These are phyloP conservation scores for Micromonas pusilla DNA, from an alignment of 139 green algal genomes.

Conservation along the genomic window DNA sequence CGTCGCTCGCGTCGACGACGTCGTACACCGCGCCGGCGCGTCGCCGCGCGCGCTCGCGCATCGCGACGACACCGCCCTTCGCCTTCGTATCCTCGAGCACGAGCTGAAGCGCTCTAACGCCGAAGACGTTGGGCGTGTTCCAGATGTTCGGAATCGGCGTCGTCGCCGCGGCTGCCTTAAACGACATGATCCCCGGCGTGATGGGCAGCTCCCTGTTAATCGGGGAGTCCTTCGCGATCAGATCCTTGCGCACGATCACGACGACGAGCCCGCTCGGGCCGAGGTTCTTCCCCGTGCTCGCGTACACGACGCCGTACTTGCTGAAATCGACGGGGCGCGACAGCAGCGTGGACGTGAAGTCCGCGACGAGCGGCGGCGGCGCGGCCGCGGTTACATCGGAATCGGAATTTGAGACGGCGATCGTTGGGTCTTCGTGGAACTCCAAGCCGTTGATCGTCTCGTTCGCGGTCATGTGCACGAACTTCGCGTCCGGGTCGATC, in stretches of 20 bases:
- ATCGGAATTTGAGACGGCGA: no score
- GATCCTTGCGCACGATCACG: slow-evolving; percentile 37
- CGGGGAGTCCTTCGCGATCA: slow-evolving; percentile 18
- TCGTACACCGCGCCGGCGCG: slow-evolving; percentile 31
- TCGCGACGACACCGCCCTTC: slow-evolving; percentile 26
- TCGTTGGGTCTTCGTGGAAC: slow-evolving; percentile 67
- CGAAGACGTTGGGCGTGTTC: slow-evolving; percentile 41
- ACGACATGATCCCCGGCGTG: slow-evolving; percentile 30
- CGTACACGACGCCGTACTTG: slow-evolving; percentile 59
- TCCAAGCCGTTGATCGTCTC: slow-evolving; percentile 93
- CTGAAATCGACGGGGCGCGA: slow-evolving; percentile 83
- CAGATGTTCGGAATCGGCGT: slow-evolving; percentile 29
- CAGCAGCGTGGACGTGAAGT: slow-evolving; percentile 90
- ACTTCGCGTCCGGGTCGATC: not conserved
- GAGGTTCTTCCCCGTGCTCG: slow-evolving; percentile 40
- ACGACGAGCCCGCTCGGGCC: slow-evolving; percentile 34
- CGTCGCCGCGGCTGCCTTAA: slow-evolving; percentile 6
- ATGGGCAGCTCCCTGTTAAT: slow-evolving; percentile 25
- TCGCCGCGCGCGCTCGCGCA: not conserved
- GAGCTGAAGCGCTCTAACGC: slow-evolving; percentile 28
- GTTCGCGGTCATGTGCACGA: slow-evolving; percentile 81
- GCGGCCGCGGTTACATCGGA: no score
- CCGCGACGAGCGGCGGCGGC: slow-evolving; percentile 60
- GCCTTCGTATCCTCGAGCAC: slow-evolving; percentile 22
- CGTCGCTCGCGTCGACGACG: slow-evolving; percentile 28